Evolutionary conservation across 805 yeast species (phyloP).

Genomic region (Teunomyces tritomae): DNA sequence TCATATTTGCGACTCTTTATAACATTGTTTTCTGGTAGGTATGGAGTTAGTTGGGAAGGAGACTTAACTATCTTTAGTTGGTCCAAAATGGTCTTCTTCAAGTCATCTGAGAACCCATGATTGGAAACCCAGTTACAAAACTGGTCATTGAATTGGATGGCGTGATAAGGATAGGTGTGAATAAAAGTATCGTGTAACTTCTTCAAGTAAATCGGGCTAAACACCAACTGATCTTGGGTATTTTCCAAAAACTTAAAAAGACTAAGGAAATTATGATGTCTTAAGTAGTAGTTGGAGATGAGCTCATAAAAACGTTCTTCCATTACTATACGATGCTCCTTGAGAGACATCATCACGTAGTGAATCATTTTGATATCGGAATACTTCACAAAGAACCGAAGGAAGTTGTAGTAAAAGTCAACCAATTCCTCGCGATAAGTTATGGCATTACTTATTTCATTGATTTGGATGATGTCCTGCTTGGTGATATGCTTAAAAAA

Average conservation of each 20-base stretch:
- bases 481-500: constrained; percentile 23
- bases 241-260: constrained; percentile 24
- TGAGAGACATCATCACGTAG: constrained; percentile 20
- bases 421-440: constrained; percentile 16
- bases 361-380: constrained; percentile 28
- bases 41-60: constrained; percentile 28
- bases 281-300: constrained; percentile 24
- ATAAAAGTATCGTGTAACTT: constrained; percentile 31
- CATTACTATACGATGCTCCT: constrained; percentile 9
- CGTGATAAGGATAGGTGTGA: constrained; percentile 31
- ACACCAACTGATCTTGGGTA: constrained; percentile 14
- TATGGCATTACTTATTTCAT: constrained; percentile 13
- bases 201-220: constrained; percentile 22
- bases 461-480: constrained; percentile 23
- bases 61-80: constrained; percentile 18
- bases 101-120: constrained; percentile 4
- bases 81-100: constrained; percentile 11
- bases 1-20: constrained; percentile 23
- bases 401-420: constrained; percentile 26
- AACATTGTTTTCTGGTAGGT: constrained; percentile 13
- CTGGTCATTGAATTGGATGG: constrained; percentile 18
- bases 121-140: constrained; percentile 20
- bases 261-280: constrained; percentile 26
- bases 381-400: constrained; percentile 27
- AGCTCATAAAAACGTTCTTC: constrained; percentile 16